These are phyloP conservation scores for Metschnikowia peoriensis DNA, from an alignment of 805 yeast species.

Conservation along the genomic window DNA sequence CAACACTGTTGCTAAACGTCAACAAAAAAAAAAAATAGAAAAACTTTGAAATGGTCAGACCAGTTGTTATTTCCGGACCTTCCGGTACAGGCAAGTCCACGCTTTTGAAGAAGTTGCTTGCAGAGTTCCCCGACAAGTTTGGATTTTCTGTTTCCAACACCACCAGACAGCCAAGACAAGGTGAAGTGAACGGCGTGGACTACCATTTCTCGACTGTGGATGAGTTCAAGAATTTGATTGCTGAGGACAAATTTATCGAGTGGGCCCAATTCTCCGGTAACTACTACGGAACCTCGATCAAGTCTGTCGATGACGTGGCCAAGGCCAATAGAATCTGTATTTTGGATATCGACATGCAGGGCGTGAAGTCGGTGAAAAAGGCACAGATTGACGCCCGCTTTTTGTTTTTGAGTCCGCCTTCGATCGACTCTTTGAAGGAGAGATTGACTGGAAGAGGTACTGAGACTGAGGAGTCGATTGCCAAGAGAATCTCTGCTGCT, in stretches of 20 bases:
- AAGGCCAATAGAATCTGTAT: conserved; percentile 73
- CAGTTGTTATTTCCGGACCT: conserved; percentile 95
- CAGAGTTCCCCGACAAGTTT: conserved; percentile 84
- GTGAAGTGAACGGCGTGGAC: conserved; percentile 86
- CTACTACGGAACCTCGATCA: conserved; percentile 91
- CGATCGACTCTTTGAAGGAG: conserved; percentile 68
- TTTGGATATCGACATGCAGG: conserved; percentile 98
- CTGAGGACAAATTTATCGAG: conserved; percentile 78
- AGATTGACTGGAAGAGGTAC: conserved; percentile 92
- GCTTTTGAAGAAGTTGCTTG: conserved; percentile 80
- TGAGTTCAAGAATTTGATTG: conserved; percentile 73
- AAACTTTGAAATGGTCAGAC: conserved; percentile 49
- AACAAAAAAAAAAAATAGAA: not conserved
- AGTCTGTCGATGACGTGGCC: conserved; percentile 75
- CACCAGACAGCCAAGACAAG: conserved; percentile 87
- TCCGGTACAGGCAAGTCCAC: conserved; percentile 97
- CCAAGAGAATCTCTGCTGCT: conserved; percentile 86
- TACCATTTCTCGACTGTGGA: conserved; percentile 85
- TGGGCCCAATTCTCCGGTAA: conserved; percentile 98
- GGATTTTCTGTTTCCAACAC: conserved; percentile 95
- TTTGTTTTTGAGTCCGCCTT: conserved; percentile 90
- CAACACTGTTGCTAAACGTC: not conserved
- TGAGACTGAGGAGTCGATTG: conserved; percentile 81
- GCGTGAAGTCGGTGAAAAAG: conserved; percentile 87
- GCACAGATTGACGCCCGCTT: conserved; percentile 81